Evolutionary conservation across 2,329 filamentous ascomycete species (phyloP).

Genomic region (Ophiosphaerella narmari): DNA sequence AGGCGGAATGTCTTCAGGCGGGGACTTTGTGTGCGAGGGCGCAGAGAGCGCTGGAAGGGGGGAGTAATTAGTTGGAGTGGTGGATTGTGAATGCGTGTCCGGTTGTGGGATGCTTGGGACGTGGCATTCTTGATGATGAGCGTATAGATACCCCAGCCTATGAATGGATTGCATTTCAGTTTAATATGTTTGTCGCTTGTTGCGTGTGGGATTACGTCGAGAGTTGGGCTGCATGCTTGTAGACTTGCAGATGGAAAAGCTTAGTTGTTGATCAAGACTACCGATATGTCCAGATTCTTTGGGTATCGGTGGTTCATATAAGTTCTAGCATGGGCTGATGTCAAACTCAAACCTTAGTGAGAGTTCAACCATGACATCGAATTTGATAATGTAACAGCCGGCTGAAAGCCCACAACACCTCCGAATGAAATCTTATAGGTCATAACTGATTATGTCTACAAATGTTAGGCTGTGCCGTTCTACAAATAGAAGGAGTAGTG

Average conservation of each 20-base stretch:
- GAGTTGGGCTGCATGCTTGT: no score
- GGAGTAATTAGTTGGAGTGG: background rate
- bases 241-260: no score
- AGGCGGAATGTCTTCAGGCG: slow-evolving; percentile 20
- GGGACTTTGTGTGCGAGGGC: background rate
- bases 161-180: slow-evolving; percentile 20
- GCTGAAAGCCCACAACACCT: background rate
- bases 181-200: background rate
- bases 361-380: no score
- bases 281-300: no score
- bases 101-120: background rate
- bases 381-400: no score
- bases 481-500: background rate
- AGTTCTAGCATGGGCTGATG: no score
- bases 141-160: slow-evolving; percentile 31
- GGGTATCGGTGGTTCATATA: no score
- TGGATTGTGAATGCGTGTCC: background rate
- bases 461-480: background rate
- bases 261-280: no score
- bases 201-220: no score
- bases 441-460: background rate
- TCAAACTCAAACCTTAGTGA: no score
- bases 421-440: no score
- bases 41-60: background rate
- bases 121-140: slow-evolving; percentile 5